A percentile compares a stretch with the other conserved stretches of the same genome.
These are phyloP conservation scores for Castanopsis chinensis DNA, from an alignment of 306 rosid genomes.

Conservation along the genomic window DNA sequence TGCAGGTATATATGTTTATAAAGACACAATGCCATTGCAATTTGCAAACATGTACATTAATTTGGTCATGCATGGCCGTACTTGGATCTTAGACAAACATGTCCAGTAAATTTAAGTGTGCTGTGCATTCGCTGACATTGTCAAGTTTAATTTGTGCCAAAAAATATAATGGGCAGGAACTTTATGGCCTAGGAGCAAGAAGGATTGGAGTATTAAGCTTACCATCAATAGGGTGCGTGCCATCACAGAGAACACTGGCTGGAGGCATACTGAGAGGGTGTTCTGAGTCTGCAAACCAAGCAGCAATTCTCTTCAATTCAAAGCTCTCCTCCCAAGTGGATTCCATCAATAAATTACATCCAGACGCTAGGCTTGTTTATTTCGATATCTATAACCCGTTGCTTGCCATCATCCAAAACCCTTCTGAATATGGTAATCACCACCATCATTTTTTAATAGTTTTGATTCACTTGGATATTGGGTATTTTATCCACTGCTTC, in stretches of 20 bases:
- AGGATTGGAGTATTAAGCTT: slow-evolving; percentile 29
- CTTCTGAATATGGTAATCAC: slow-evolving; percentile 35
- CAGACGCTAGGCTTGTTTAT: slow-evolving; percentile 46
- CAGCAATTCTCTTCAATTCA: slow-evolving; percentile 47
- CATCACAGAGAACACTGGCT: slow-evolving; percentile 43
- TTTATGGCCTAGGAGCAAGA: slow-evolving; percentile 43
- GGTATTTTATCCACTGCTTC: too few species aligned
- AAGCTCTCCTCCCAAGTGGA: slow-evolving; percentile 31
- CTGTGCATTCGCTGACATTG: too few species aligned
- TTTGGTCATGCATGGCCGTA: too few species aligned
- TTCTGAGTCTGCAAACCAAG: slow-evolving; percentile 30
- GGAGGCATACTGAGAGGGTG: slow-evolving; percentile 42
- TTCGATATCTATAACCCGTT: slow-evolving; percentile 28
- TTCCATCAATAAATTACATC: slow-evolving; percentile 24
- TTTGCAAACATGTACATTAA: too few species aligned
- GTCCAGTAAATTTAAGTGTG: too few species aligned
- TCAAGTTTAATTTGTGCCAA: too few species aligned
- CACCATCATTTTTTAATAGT: background rate
- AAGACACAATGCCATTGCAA: background rate
- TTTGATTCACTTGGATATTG: background rate
- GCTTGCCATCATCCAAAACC: slow-evolving; percentile 31
- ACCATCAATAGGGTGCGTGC: slow-evolving; percentile 44
- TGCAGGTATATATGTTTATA: slow-evolving; percentile 32
- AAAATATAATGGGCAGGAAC: slow-evolving; percentile 14
- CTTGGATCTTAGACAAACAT: too few species aligned